Evolutionary conservation across 108 stramenopile species (phyloP).

Genomic region (Skeletonema menzelii): DNA sequence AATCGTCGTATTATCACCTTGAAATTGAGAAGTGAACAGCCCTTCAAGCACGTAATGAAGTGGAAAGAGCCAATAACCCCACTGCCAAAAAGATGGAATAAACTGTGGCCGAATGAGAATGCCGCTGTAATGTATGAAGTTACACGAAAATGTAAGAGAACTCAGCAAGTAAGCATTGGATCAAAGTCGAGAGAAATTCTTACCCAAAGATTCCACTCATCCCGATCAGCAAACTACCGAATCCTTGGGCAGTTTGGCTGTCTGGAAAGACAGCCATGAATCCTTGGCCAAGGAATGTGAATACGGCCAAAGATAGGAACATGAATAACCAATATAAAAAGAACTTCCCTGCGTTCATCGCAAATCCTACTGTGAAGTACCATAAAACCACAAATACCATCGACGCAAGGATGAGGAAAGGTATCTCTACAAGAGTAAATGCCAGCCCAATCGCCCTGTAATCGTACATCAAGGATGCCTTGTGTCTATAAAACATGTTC

Average conservation of each 20-base stretch:
- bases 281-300: constrained; percentile 52
- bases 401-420: constrained; percentile 56
- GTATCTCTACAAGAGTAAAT: constrained; percentile 63
- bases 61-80: constrained; percentile 53
- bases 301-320: constrained; percentile 30
- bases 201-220: constrained; percentile 59
- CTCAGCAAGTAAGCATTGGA: no score
- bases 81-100: constrained; percentile 49
- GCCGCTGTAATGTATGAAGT: no score
- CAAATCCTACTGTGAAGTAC: constrained; percentile 63
- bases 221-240: constrained; percentile 51
- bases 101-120: constrained; percentile 59
- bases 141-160: no score
- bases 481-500: constrained; percentile 81
- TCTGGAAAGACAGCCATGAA: constrained; percentile 59
- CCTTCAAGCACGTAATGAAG: constrained; percentile 66
- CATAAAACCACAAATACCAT: constrained; percentile 54
- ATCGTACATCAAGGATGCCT: constrained; percentile 71
- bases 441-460: constrained; percentile 39
- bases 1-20: constrained; percentile 57
- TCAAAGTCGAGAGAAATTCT: no score
- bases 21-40: constrained; percentile 58
- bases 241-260: constrained; percentile 52
- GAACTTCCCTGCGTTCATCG: constrained; percentile 53
- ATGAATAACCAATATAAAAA: constrained; percentile 55